Evolutionary conservation across 495 filamentous ascomycete species (phyloP).

Genomic region (Lasiosphaeriaceae sp.): DNA sequence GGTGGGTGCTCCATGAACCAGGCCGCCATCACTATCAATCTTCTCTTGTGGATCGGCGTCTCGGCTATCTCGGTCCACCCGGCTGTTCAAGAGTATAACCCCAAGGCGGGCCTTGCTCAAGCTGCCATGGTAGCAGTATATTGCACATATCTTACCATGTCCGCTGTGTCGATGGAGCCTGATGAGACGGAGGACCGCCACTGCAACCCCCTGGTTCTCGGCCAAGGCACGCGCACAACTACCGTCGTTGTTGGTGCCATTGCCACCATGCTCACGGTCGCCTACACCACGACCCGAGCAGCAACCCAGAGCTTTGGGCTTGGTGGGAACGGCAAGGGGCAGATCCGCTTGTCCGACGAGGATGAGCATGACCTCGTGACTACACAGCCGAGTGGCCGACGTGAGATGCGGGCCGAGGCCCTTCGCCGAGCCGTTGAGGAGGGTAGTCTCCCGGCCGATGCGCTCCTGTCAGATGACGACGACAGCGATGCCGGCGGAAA

Average conservation of each 20-base stretch:
- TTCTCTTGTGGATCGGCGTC: conserved; percentile 76
- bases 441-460: conserved; percentile 86
- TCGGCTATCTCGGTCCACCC: conserved; percentile 87
- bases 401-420: conserved; percentile 88
- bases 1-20: conserved; percentile 93
- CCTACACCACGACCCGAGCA: conserved; percentile 94
- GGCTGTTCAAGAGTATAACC: conserved; percentile 83
- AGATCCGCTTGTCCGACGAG: conserved; percentile 47
- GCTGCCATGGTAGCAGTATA: conserved; percentile 97
- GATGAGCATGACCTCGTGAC: conserved; percentile 89
- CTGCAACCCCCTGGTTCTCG: conserved; percentile 90
- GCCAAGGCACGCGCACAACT: conserved; percentile 83
- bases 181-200: conserved; percentile 69
- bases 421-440: conserved; percentile 88
- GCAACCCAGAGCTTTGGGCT: conserved; percentile 91
- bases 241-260: conserved; percentile 89
- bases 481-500: conserved; percentile 58
- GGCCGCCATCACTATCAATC: conserved; percentile 70
- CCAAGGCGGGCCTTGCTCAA: conserved; percentile 89
- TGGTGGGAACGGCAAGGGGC: conserved; percentile 55
- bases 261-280: conserved; percentile 93
- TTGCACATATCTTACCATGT: conserved; percentile 98
- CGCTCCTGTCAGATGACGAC: conserved; percentile 75
- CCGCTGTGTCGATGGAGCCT: conserved; percentile 96
- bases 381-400: conserved; percentile 72